phyloP scores from a whole-genome alignment of 371 early-diverging fungal genomes.

The Syncephalastrum racemosum region DNA sequence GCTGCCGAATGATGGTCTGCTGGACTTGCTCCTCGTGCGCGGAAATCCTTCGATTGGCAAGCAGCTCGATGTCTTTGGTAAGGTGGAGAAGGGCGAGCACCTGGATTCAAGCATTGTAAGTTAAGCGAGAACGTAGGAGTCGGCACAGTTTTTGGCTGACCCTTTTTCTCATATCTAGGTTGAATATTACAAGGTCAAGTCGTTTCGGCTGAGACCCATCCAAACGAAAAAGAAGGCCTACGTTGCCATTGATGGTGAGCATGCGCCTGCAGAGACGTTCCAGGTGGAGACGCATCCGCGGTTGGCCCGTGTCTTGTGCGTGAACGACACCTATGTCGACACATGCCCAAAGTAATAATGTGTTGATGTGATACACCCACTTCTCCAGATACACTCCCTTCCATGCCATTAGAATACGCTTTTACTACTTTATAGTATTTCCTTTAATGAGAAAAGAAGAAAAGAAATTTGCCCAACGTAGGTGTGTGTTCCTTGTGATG shows the following conservation, averaged over 20 bases:
- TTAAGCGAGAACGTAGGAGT: not conserved
- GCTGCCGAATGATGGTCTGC: conserved; percentile 55
- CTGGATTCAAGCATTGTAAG: conserved; percentile 49
- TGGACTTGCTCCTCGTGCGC: conserved; percentile 56
- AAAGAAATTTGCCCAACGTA: no score
- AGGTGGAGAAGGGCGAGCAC: conserved; percentile 56
- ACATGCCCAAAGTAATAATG: not conserved
- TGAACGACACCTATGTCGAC: conserved; percentile 32
- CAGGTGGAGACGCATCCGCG: conserved; percentile 63
- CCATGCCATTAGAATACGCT: no score
- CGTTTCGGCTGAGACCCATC: conserved; percentile 56
- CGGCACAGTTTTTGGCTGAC: no score
- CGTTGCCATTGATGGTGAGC: conserved; percentile 66
- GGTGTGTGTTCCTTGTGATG: no score
- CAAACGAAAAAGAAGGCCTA: conserved; percentile 40
- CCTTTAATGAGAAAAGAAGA: no score
- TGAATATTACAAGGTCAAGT: conserved; percentile 63
- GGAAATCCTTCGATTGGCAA: conserved; percentile 28
- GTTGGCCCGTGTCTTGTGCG: conserved; percentile 47
- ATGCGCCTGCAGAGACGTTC: conserved; percentile 55
- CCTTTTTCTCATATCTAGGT: conserved; percentile 11
- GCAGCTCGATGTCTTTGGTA: conserved; percentile 42
- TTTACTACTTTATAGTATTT: no score
- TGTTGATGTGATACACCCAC: no score
- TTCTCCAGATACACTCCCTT: no score